Evolutionary conservation across 2,329 filamentous ascomycete genomes (phyloP), one percentile per base, ranked within the genome.

Genomic region (Calonectria hawksworthii): DNA sequence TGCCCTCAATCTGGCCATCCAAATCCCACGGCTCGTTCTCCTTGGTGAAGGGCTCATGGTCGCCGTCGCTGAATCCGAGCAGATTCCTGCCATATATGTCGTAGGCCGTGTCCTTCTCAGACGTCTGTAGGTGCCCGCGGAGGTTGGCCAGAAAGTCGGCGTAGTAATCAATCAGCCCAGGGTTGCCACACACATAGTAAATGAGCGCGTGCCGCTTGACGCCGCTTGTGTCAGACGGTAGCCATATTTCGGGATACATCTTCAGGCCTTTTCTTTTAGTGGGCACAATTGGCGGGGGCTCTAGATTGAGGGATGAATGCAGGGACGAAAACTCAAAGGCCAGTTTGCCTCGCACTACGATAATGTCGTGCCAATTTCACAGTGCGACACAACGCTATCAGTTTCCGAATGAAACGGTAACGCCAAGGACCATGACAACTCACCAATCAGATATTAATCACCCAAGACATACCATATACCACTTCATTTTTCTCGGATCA

Each of bases 151-250:
- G 87, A 83, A 95, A 96, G 47, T 90, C 88, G 72, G 85, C 86
- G 84, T 96, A 96, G 88, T 94, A 96, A 71, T 89, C 90, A 66
- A 96, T 90, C 23, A 95, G 87, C 7, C 94, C 94, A 7, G 94
- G 94, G 77, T 96, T 96, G 26, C 94, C 94, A 34, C 93, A 91
- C 51, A 96, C 88, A 84, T 95, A 93, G 86, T 92, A 95, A 78
- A 96, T 86, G 65, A 96, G 89, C 74, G 85, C 86, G 74, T 81
- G 85, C 18, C 76, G 75, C 23, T 74, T 71, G 61, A 78, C 71
- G 11, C 67, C 63, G 26, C 77, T 76, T 32, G 77, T 76, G 30
- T 73, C 75, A 28, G 84, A 82, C 7, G 83, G 83, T 11, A 84
- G 72, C 67, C 78, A 84, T 51, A 84, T 80, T n/a, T 77, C 73